These are phyloP conservation scores for Diutina catenulata DNA, from an alignment of 1,139 yeast species.

Conservation along the genomic window DNA sequence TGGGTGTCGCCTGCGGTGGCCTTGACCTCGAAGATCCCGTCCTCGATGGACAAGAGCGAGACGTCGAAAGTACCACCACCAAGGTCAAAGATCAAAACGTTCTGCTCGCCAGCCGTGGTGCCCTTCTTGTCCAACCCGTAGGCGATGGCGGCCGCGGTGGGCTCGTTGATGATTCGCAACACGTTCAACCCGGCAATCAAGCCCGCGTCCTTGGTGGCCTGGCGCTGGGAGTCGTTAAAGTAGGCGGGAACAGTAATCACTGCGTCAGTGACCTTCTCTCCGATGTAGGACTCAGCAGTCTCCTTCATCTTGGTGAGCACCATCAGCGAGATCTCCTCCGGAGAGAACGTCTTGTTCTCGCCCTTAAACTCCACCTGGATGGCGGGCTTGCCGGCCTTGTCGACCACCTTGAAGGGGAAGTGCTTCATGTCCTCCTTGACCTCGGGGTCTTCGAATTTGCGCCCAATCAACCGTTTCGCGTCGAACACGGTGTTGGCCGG, in stretches of 20 bases:
- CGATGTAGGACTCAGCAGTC: slow-evolving; percentile 86
- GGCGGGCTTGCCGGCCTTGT: slow-evolving; percentile 68
- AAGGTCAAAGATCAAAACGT: slow-evolving; percentile 26
- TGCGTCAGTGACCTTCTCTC: slow-evolving; percentile 82
- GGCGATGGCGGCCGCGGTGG: slow-evolving; percentile 97
- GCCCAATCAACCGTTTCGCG: slow-evolving; percentile 79
- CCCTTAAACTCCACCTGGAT: slow-evolving; percentile 62
- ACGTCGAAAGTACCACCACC: slow-evolving; percentile 48
- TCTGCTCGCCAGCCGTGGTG: slow-evolving; percentile 49
- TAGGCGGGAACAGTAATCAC: slow-evolving; percentile 97
- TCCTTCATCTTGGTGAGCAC: slow-evolving; percentile 85
- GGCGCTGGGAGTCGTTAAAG: slow-evolving; percentile 97
- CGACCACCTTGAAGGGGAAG: slow-evolving; percentile 60
- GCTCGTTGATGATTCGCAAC: slow-evolving; percentile 91
- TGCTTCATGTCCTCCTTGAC: slow-evolving; percentile 79
- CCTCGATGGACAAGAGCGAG: slow-evolving; percentile 37
- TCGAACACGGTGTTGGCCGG: slow-evolving; percentile 74
- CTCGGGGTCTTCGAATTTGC: slow-evolving; percentile 58
- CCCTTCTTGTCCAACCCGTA: slow-evolving; percentile 84
- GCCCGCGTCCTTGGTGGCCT: slow-evolving; percentile 98
- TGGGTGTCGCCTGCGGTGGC: slow-evolving; percentile 45
- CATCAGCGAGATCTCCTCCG: slow-evolving; percentile 91
- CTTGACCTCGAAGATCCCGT: slow-evolving; percentile 40
- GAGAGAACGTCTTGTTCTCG: slow-evolving; percentile 57
- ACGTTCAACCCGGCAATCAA: slow-evolving; percentile 91